A percentile compares a stretch with the other conserved stretches of the same genome.
Evolutionary conservation across 2,329 filamentous ascomycete genomes (phyloP).

Genomic region (Albophoma yamanashiensis): DNA sequence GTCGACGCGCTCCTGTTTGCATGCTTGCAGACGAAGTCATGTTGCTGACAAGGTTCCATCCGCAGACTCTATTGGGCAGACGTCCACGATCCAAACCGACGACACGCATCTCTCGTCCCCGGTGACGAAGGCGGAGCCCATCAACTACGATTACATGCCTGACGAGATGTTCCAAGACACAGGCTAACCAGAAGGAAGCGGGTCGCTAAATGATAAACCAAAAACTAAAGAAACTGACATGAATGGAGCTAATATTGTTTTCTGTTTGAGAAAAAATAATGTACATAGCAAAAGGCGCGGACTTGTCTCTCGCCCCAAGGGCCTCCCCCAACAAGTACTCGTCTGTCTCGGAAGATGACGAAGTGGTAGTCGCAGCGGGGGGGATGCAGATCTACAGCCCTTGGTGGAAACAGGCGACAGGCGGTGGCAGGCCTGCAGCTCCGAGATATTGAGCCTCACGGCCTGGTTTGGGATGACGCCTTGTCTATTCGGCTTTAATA

Average conservation of each 20-base stretch:
- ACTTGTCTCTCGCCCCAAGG: neutral
- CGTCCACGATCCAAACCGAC: neutral
- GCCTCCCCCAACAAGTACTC: neutral
- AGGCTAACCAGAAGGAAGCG: neutral
- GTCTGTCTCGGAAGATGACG: neutral
- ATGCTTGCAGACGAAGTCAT: neutral
- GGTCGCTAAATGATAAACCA: neutral
- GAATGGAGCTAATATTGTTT: neutral
- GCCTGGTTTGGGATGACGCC: neutral
- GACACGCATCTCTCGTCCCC: neutral
- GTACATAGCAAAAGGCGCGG: neutral
- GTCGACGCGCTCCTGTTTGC: neutral
- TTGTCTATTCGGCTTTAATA: neutral
- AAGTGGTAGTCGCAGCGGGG: neutral
- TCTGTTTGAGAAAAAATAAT: neutral
- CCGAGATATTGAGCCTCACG: neutral
- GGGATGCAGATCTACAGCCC: neutral
- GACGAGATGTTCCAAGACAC: slow-evolving; percentile 18
- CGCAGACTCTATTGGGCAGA: neutral
- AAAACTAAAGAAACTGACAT: neutral
- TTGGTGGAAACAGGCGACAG: neutral
- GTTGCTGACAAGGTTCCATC: neutral
- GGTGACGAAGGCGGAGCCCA: neutral
- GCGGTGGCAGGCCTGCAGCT: neutral
- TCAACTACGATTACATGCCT: slow-evolving; percentile 27